Base-by-base conservation (phyloP, 495 filamentous ascomycete genomes). In the Podospora pseudocomata region DNA sequence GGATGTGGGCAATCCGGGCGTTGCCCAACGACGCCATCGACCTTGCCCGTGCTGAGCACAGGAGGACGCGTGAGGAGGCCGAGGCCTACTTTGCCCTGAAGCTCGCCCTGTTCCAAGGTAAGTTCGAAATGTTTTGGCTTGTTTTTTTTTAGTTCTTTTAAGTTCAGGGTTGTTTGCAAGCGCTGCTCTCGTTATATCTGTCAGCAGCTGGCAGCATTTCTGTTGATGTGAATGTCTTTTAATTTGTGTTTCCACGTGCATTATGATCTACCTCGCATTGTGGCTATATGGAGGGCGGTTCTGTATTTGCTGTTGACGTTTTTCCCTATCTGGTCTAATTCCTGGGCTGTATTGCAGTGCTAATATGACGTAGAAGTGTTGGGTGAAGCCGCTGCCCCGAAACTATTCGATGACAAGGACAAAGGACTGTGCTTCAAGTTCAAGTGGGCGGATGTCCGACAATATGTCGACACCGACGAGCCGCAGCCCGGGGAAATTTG, bases 361-460 rank as follows among this genome's bases (percentile, higher is more conserved):
- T 49, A 49, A 49, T 16, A 16, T 16, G 39, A 49, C 13, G 39
- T 3, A 49, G 39, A 49, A 13, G 13, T 16, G 1, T 3, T 49
- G 3, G 39, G 39, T 11, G 39, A 49, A 16, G 39, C 39, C 39
- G 39, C 9, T 49, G 39, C 39, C 39, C 39, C 39, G 5, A 49
- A 49, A 11, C 39, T 49, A 11, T 32, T 32, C 3, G 39, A 49
- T 3, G 39, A 13, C 39, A 49, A 49, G 9, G 39, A 49, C 39
- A 49, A 11, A 11, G 39, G 39, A 49, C 13, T 66, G 53, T 96
- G 89, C 77, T 84, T 98, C 32, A 86, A 86, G n/a, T 79, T 98
- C 20, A 77, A 84, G 19, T 81, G 82, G 19, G 78, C 78, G 23
- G 90, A 93, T 55, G 80, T 91, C 15, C 88, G 92, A 53, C 84